Evolutionary conservation across 2,329 filamentous ascomycete species (phyloP).

Genomic region (Pseudogymnoascus pannorum): DNA sequence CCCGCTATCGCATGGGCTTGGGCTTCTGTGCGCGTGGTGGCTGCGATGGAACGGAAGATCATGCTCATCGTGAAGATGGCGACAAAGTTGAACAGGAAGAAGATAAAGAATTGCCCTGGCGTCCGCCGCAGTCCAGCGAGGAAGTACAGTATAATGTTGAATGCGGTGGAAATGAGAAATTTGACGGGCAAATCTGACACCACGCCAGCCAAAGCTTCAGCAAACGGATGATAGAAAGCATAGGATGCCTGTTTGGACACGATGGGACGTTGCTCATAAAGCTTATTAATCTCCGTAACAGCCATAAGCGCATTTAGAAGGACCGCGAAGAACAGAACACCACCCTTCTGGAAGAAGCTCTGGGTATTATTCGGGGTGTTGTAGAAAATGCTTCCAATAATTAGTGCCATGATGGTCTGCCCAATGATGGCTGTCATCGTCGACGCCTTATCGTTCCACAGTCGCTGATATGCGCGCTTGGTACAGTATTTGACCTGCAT

Average conservation of each 20-base stretch:
- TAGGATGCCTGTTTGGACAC: slow-evolving; percentile 40
- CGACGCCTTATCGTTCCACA: slow-evolving; percentile 43
- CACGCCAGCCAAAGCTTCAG: slow-evolving; percentile 48
- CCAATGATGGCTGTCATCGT: slow-evolving; percentile 14
- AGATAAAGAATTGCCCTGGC: slow-evolving; percentile 75
- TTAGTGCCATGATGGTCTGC: slow-evolving; percentile 46
- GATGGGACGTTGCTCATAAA: slow-evolving; percentile 40
- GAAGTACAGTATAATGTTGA: slow-evolving; percentile 59
- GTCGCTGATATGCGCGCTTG: slow-evolving; percentile 66
- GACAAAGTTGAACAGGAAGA: slow-evolving; percentile 66
- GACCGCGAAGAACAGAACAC: slow-evolving; percentile 59
- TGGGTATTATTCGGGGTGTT: slow-evolving; percentile 43
- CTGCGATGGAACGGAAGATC: slow-evolving; percentile 73
- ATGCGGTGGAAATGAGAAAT: slow-evolving; percentile 40
- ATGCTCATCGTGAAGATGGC: slow-evolving; percentile 73
- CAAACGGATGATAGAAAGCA: slow-evolving; percentile 41
- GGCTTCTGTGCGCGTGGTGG: slow-evolving; percentile 60
- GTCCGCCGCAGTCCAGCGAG: slow-evolving; percentile 70
- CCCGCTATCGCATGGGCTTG: slow-evolving; percentile 54
- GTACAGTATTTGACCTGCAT: slow-evolving; percentile 75
- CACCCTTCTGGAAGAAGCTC: slow-evolving; percentile 53
- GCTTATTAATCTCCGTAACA: slow-evolving; percentile 63
- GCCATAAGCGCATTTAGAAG: slow-evolving; percentile 58
- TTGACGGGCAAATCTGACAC: slow-evolving; percentile 52
- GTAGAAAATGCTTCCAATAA: slow-evolving; percentile 56